Conservation (phyloP, 1,284 basidiomycete genomes). For the Pseudozyma thailandica region DNA sequence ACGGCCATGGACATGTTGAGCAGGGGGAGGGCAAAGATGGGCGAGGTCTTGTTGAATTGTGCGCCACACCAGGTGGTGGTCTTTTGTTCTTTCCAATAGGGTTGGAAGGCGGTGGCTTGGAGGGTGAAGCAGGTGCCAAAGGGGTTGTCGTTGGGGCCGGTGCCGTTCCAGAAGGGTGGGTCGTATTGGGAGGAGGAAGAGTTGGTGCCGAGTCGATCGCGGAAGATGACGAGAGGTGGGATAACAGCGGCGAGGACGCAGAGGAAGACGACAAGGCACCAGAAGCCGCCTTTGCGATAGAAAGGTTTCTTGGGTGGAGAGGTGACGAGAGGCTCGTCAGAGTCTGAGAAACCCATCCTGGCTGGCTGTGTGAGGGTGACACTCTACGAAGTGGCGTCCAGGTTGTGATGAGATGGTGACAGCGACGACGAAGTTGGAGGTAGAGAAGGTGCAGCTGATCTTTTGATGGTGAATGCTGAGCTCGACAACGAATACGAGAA, state of each 20-base stretch:
- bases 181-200: conserved; percentile 14
- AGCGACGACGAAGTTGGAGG: background rate
- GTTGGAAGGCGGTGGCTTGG: conserved; percentile 44
- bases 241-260: conserved; percentile 32
- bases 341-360: conserved; percentile 22
- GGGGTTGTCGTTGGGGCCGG: conserved; percentile 41
- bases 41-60: conserved; percentile 38
- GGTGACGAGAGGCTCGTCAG: conserved; percentile 23
- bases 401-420: background rate
- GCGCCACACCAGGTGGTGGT: conserved; percentile 47
- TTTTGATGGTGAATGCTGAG: too few relatives aligned
- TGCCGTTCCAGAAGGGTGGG: conserved; percentile 47
- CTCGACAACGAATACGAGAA: too few relatives aligned
- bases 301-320: conserved; percentile 22
- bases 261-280: conserved; percentile 27
- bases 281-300: conserved; percentile 29
- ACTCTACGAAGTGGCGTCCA: conserved; percentile 1
- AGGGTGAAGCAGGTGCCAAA: conserved; percentile 47
- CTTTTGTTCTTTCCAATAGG: conserved; percentile 40
- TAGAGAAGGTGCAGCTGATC: background rate
- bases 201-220: conserved; percentile 15
- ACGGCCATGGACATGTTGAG: conserved; percentile 40
- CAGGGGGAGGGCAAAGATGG: conserved; percentile 42
- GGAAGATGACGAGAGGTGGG: conserved; percentile 33
- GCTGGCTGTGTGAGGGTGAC: conserved; percentile 2